Percentiles rank a stretch among this genome's conserved stretches.
phyloP scores from a whole-genome alignment of 495 filamentous ascomycete species.

The Neurospora sp. region DNA sequence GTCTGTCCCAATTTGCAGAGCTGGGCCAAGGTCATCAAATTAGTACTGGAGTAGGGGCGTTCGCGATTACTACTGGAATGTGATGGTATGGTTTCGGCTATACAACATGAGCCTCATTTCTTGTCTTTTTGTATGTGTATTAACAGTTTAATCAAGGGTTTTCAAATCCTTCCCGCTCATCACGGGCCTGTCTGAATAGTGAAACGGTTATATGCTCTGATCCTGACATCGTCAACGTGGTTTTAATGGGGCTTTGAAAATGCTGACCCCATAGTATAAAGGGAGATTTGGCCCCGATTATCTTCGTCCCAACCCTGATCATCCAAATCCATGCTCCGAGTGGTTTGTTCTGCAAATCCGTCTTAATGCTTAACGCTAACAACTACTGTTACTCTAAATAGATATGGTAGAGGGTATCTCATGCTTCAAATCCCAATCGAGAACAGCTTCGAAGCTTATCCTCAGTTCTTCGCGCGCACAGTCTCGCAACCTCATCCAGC shows the following conservation, averaged over 20 bases:
- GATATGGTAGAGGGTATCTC: conserved; percentile 14
- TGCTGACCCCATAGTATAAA: not conserved
- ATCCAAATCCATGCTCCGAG: not conserved
- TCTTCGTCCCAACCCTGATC: not conserved
- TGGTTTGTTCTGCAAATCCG: not conserved
- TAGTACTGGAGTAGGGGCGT: not conserved
- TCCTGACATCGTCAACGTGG: not conserved
- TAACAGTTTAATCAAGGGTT: not conserved
- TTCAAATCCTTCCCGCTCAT: not conserved
- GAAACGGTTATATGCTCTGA: not conserved
- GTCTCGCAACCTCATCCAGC: not conserved
- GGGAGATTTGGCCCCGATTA: not conserved
- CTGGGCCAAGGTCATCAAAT: not conserved
- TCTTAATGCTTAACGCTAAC: not conserved
- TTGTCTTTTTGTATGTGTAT: not conserved
- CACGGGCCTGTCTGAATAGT: not conserved
- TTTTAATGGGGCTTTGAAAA: not conserved
- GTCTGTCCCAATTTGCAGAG: not conserved
- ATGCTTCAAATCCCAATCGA: conserved; percentile 3
- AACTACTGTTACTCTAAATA: not conserved
- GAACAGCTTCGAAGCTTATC: not conserved
- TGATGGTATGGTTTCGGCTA: not conserved
- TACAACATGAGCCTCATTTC: not conserved
- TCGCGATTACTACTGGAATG: not conserved
- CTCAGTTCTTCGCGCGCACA: not conserved